Evolutionary conservation across 169 alveolate species (phyloP), one percentile per base, ranked within the genome.

Genomic region (Neospora caninum): DNA sequence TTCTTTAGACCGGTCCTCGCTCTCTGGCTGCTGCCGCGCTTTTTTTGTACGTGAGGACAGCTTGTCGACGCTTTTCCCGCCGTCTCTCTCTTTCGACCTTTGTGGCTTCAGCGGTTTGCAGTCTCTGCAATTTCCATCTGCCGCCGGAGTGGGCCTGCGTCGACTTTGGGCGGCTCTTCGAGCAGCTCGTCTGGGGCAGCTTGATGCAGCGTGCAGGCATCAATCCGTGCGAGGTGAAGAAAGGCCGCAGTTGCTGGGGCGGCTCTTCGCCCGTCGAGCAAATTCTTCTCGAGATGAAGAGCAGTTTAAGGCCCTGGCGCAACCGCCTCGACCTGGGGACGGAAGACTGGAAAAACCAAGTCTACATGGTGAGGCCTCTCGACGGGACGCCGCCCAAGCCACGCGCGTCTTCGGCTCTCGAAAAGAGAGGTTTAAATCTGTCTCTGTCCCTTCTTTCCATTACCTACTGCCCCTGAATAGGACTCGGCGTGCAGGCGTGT

Each of bases 121-220:
- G 70, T 43, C 0, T 38, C 20, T 88, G 93, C 93, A 58, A 58
- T 84, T 88, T 53, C 58, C 84, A 22, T 39, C 29, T 88, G 82
- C 93, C 78, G 38, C 93, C 93, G 38, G 93, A 88, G 83, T 53
- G 70, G 82, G 70, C 82, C 45, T 88, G 93, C 84, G 64, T 88
- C 13, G 93, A 88, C 58, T 88, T 88, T 34, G 93, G 93, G 0
- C 93, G 93, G 18, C 93, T 88, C 38, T 88, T 88, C 58, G 93
- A 88, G 93, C 93, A 88, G 93, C 93, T 88, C 43, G 93, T 88
- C 16, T 88, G 93, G 93, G 93, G 93, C 34, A 45, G 82, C n/a
- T 38, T 88, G 39, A 36, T 88, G 36, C 93, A 88, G 39, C 93
- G 93, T 31, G 93, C 93, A 10, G 93, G 93, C 82, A 88, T 88